A percentile compares a stretch with the other conserved stretches of the same genome.
Conservation (phyloP, 1,139 yeast species). For the Candida frijolesensis region DNA sequence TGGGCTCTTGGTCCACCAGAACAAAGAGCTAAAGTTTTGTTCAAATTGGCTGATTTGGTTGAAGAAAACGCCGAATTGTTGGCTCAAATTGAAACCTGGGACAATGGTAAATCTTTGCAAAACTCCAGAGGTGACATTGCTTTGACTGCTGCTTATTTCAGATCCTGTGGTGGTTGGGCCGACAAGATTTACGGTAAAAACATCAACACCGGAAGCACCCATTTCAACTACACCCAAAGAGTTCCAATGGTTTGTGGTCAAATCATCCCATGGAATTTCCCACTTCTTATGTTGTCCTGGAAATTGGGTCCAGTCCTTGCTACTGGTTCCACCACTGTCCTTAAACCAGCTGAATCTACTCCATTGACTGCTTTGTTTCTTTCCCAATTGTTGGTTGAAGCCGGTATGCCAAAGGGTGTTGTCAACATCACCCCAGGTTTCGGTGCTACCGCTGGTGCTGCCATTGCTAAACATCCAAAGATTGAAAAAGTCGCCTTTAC, state of each 20-base stretch:
- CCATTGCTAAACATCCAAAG: slow-evolving; percentile 65
- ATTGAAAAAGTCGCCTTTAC: slow-evolving; percentile 83
- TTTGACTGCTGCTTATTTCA: slow-evolving; percentile 61
- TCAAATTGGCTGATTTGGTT: slow-evolving; percentile 64
- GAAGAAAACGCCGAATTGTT: slow-evolving; percentile 61
- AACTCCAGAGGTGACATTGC: slow-evolving; percentile 58
- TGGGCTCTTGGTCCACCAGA: slow-evolving; percentile 44
- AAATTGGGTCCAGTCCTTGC: slow-evolving; percentile 84
- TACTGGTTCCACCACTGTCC: slow-evolving; percentile 76
- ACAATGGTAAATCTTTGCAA: slow-evolving; percentile 75
- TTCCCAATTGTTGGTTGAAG: slow-evolving; percentile 61
- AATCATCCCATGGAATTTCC: slow-evolving; percentile 89
- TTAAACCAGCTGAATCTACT: slow-evolving; percentile 83
- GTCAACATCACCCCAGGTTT: slow-evolving; percentile 75
- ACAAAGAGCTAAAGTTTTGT: slow-evolving; percentile 53
- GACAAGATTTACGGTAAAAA: slow-evolving; percentile 74
- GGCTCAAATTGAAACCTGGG: slow-evolving; percentile 73
- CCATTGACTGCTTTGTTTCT: slow-evolving; percentile 76
- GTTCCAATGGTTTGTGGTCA: slow-evolving; percentile 83
- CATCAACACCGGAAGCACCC: slow-evolving; percentile 61
- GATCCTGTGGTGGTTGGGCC: slow-evolving; percentile 84
- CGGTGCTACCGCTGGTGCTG: slow-evolving; percentile 78
- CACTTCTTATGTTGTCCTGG: slow-evolving; percentile 83
- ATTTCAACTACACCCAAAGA: slow-evolving; percentile 58
- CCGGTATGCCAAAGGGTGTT: slow-evolving; percentile 82